Evolutionary conservation across 1,139 yeast genomes (phyloP).

Genomic region (Candida sanyaensis): DNA sequence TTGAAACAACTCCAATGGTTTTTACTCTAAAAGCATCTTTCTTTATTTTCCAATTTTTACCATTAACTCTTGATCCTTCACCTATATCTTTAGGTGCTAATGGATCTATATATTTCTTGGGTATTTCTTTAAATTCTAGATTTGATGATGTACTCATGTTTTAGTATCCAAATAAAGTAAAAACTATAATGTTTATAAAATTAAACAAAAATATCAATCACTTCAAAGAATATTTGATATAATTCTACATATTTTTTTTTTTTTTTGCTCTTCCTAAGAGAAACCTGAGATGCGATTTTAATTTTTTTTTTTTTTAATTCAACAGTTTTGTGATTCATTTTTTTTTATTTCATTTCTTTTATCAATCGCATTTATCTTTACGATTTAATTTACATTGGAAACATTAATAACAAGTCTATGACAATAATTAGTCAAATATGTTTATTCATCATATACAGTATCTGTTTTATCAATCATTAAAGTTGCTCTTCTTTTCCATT

Average conservation of each 20-base stretch:
- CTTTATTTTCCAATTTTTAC: constrained; percentile 58
- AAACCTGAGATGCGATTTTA: background rate
- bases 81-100: constrained; percentile 28
- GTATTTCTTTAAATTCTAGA: constrained; percentile 26
- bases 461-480: constrained; percentile 45
- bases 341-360: too few relatives aligned
- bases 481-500: constrained; percentile 51
- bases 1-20: constrained; percentile 24
- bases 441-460: constrained; percentile 25
- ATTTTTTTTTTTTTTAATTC: constrained; percentile 1
- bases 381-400: too few relatives aligned
- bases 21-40: constrained; percentile 53
- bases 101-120: constrained; percentile 31
- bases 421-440: background rate
- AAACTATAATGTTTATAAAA: too few relatives aligned
- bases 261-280: background rate
- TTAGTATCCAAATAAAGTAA: too few relatives aligned
- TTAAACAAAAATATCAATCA: too few relatives aligned
- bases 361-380: too few relatives aligned
- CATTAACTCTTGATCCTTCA: constrained; percentile 51
- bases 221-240: too few relatives aligned
- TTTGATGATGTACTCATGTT: constrained; percentile 29
- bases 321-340: background rate
- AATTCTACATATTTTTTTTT: too few relatives aligned
- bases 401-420: background rate